Evolutionary conservation across 2,329 filamentous ascomycete species (phyloP), one percentile per base, ranked within the genome.

Genomic region (Podosphaera leucotricha): DNA sequence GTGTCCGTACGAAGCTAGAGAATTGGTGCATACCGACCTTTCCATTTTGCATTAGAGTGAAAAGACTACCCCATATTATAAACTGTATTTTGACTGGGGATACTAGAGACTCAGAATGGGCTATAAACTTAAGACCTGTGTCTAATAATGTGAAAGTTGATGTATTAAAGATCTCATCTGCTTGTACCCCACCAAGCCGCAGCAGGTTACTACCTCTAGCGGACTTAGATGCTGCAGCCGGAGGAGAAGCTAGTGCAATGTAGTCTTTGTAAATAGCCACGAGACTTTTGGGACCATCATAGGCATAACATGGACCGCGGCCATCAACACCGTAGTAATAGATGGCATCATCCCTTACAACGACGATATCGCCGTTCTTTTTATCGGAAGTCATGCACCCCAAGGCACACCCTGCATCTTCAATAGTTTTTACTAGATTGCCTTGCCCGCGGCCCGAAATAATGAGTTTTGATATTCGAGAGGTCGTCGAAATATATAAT

Each of bases 321-420:
- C 87, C 87, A 46, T 90, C 80, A 0, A 80, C 64, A 0, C 79
- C 81, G 61, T 95, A 98, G 47, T 83, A 86, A 62, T 95, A 95
- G 44, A 98, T 80, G 6, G 87, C 90, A 68, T 98, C 92, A 52
- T 94, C 84, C 48, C 90, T 70, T 1, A 80, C 90, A n/a, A 98
- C 79, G 2, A 98, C 72, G 18, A 98, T 77, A 50, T 94, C 83
- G 4, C 80, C 83, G 0, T 76, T 80, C 48, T 72, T 70, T 48
- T 71, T 74, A 59, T 94, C 84, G 11, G 87, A 68, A 0, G 84
- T 81, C 83, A 98, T 93, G 60, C 92, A 98, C 1, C 85, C 86
- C n/a, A 92, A 75, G 10, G 74, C 86, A 56, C 87, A 95, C 1
- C 90, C 90, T 16, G 73, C 69, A 56, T 95, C 86, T 57, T 95